A percentile compares a stretch with the other conserved stretches of the same genome.
Conservation (phyloP, 768 basidiomycete species). For the Basidioascus undulatus region DNA sequence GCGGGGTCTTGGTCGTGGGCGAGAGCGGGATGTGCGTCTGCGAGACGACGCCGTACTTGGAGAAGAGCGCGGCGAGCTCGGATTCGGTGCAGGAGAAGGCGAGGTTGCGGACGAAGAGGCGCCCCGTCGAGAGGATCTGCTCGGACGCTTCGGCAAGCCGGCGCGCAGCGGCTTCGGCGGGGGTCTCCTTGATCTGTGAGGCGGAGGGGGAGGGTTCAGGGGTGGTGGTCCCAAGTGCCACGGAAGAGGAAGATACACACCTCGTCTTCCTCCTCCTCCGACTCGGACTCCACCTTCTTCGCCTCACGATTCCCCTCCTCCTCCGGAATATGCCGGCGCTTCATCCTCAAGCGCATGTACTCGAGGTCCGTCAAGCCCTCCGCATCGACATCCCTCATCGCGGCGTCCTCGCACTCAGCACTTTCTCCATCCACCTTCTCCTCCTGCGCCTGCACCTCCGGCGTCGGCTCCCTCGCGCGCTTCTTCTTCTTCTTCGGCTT, state of each 20-base stretch:
- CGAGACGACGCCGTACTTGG: slow-evolving; percentile 29
- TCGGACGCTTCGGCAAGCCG: slow-evolving; percentile 2
- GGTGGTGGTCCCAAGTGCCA: too few relatives aligned
- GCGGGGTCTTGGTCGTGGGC: slow-evolving; percentile 23
- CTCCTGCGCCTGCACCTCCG: slow-evolving; percentile 1
- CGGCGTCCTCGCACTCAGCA: slow-evolving; percentile 9
- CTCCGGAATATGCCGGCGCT: slow-evolving; percentile 23
- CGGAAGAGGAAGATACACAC: not conserved
- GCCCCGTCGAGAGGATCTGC: slow-evolving; percentile 35
- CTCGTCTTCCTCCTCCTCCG: slow-evolving; percentile 8
- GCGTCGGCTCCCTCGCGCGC: slow-evolving; percentile 2
- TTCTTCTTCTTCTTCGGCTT: not conserved
- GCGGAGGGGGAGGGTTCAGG: too few relatives aligned
- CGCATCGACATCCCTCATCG: slow-evolving; percentile 15
- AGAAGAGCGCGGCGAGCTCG: slow-evolving; percentile 43
- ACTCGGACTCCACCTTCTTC: slow-evolving; percentile 7
- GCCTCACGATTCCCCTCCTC: slow-evolving; percentile 23
- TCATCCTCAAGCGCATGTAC: slow-evolving; percentile 34
- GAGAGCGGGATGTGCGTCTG: slow-evolving; percentile 38
- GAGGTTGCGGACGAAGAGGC: slow-evolving; percentile 88
- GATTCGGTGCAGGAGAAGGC: slow-evolving; percentile 54
- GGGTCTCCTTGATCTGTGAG: too few relatives aligned
- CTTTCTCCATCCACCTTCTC: not conserved
- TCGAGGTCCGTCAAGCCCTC: slow-evolving; percentile 39
- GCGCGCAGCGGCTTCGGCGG: too few relatives aligned